These are phyloP conservation scores for Onygenales sp. DNA, from an alignment of 2,329 filamentous ascomycete species.

Conservation along the genomic window DNA sequence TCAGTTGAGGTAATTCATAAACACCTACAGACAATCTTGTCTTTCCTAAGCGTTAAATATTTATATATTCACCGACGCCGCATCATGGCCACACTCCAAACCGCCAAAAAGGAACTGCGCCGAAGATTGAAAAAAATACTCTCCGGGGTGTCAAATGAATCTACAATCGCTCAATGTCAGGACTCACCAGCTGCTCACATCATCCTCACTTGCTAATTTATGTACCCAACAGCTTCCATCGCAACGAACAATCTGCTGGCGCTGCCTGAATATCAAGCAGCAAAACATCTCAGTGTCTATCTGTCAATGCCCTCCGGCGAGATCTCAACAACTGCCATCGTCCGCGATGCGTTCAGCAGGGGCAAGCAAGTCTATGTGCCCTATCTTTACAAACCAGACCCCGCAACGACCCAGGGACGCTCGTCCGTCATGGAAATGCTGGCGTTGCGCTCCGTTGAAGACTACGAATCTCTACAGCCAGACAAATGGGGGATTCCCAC, in stretches of 20 bases:
- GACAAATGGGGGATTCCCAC: slow-evolving; percentile 97
- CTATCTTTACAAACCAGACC: slow-evolving; percentile 61
- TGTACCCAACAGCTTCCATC: slow-evolving; percentile 45
- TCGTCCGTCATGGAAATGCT: slow-evolving; percentile 92
- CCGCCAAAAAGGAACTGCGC: slow-evolving; percentile 69
- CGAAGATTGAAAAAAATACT: slow-evolving; percentile 59
- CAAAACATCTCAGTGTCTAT: slow-evolving; percentile 72
- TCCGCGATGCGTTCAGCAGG: slow-evolving; percentile 63
- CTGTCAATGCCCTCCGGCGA: slow-evolving; percentile 87
- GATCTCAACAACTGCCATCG: slow-evolving; percentile 72
- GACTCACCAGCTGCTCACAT: not conserved
- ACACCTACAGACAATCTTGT: too few species aligned
- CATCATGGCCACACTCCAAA: slow-evolving; percentile 42
- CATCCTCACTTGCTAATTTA: not conserved
- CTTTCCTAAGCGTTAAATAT: not conserved
- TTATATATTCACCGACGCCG: not conserved
- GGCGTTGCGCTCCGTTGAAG: slow-evolving; percentile 58
- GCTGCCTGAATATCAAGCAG: slow-evolving; percentile 65
- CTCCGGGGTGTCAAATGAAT: slow-evolving; percentile 50
- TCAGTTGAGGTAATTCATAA: too few species aligned
- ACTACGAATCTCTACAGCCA: slow-evolving; percentile 65
- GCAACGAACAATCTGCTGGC: slow-evolving; percentile 57
- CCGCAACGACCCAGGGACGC: slow-evolving; percentile 33
- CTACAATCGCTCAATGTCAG: slow-evolving; percentile 62
- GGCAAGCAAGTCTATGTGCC: slow-evolving; percentile 89